Evolutionary conservation across 352 stramenopile species (phyloP).

Genomic region (Globisporangium heterothallicum): DNA sequence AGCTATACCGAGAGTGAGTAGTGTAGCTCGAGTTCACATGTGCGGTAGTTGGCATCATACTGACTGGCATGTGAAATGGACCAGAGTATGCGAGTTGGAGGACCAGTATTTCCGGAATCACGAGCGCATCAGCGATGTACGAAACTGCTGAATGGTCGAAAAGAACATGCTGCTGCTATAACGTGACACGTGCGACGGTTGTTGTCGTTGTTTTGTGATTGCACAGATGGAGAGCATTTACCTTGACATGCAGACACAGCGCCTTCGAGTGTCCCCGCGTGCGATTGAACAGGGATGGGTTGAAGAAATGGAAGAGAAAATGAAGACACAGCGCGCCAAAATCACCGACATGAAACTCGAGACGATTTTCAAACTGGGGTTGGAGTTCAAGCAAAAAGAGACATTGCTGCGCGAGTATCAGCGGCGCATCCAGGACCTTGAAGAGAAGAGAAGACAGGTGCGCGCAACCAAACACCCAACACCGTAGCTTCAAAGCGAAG

Average conservation of each 20-base stretch:
- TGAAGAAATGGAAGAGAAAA: constrained; percentile 77
- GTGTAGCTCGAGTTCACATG: too few species aligned
- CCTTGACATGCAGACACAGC: constrained; percentile 75
- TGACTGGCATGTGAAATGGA: too few species aligned
- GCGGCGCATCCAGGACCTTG: constrained; percentile 27
- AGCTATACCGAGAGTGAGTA: constrained; percentile 46
- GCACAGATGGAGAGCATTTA: constrained; percentile 76
- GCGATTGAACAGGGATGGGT: constrained; percentile 81
- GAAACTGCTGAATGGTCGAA: too few species aligned
- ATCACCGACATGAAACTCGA: constrained; percentile 64
- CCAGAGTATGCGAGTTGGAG: constrained; percentile 61
- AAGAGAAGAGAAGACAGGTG: constrained; percentile 50
- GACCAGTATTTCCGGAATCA: constrained; percentile 57
- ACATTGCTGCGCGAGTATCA: constrained; percentile 28
- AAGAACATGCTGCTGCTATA: not conserved
- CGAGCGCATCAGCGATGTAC: constrained; percentile 58
- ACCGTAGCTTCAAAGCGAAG: too few species aligned
- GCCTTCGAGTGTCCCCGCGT: constrained; percentile 60
- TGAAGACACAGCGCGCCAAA: constrained; percentile 42
- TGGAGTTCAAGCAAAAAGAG: constrained; percentile 56
- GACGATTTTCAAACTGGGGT: constrained; percentile 47
- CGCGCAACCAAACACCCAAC: too few species aligned
- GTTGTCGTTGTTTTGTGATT: not conserved
- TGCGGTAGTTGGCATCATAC: not conserved
- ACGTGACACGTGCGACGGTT: too few species aligned